Conservation (phyloP, 2,329 filamentous ascomycete genomes). For the Metarhizium robertsii region DNA sequence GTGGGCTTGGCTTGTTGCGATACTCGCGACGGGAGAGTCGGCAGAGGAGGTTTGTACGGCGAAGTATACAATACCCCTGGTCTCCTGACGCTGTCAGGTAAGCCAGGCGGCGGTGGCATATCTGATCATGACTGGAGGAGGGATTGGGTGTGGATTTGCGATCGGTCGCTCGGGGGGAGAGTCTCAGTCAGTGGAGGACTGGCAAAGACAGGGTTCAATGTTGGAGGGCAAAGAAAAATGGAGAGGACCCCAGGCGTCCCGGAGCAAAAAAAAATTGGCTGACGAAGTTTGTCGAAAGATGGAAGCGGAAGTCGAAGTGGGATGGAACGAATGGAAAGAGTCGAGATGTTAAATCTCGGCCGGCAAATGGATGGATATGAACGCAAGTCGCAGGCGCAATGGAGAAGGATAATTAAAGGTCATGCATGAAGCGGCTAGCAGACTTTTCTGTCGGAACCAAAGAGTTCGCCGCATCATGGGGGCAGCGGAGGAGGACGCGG, state of each 20-base stretch:
- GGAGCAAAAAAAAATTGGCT: not conserved
- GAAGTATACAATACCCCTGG: slow-evolving; percentile 9
- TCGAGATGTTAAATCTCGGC: not conserved
- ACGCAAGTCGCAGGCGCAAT: not conserved
- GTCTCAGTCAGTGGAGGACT: not conserved
- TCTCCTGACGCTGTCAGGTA: slow-evolving; percentile 16
- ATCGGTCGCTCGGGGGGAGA: not conserved
- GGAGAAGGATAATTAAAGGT: not conserved
- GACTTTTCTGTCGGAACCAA: not conserved
- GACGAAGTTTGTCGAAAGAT: not conserved
- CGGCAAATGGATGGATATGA: not conserved
- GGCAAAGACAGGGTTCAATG: not conserved
- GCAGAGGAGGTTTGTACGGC: slow-evolving; percentile 24
- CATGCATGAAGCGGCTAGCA: not conserved
- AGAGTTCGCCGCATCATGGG: not conserved
- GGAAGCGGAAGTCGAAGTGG: not conserved
- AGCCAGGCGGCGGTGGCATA: slow-evolving; percentile 18
- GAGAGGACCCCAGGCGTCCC: not conserved
- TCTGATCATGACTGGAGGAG: slow-evolving; percentile 17
- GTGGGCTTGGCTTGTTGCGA: slow-evolving; percentile 19
- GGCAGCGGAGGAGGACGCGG: not conserved
- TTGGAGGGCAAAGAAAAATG: not conserved
- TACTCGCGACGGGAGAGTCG: slow-evolving; percentile 18
- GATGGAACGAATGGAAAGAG: not conserved
- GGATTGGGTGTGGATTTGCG: not conserved